A percentile compares a stretch with the other conserved stretches of the same genome.
phyloP scores from a whole-genome alignment of 2,329 filamentous ascomycete genomes.

The Fusarium devonianum region DNA sequence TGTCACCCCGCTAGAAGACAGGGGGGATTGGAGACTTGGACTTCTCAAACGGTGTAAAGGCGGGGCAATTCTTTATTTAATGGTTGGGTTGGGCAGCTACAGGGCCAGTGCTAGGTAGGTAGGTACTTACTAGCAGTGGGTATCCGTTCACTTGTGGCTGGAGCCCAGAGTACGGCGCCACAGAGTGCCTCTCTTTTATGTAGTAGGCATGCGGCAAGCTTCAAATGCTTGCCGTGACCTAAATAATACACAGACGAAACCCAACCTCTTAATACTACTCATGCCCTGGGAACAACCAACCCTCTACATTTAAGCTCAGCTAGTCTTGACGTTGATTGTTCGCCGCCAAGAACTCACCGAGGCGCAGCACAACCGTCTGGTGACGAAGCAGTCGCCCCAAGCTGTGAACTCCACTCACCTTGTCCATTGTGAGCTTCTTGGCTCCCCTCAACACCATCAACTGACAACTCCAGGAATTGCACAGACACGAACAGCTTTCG shows the following conservation, averaged over 20 bases:
- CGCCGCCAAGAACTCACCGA: conserved; percentile 22
- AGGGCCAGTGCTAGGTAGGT: too few species aligned
- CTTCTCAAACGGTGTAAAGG: conserved; percentile 21
- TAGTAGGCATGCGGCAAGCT: conserved; percentile 2
- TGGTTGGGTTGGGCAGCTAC: conserved; percentile 26
- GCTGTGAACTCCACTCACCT: conserved; percentile 32
- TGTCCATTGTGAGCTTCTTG: conserved; percentile 27
- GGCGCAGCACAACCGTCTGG: conserved; percentile 31
- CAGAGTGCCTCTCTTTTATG: conserved; percentile 1
- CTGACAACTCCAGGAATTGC: neutral
- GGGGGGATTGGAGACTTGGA: conserved; percentile 1
- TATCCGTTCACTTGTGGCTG: conserved; percentile 1
- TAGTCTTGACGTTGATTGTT: too few species aligned
- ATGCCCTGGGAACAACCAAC: too few species aligned
- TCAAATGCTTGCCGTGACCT: conserved; percentile 2
- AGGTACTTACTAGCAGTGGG: too few species aligned
- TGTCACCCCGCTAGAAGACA: conserved; percentile 6
- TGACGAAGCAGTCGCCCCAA: conserved; percentile 30
- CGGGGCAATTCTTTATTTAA: conserved; percentile 8
- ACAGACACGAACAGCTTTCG: neutral
- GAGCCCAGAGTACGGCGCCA: conserved; percentile 23
- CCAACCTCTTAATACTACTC: conserved; percentile 7
- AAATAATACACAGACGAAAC: too few species aligned
- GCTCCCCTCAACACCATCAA: conserved; percentile 19
- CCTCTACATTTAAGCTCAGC: too few species aligned